Evolutionary conservation across 78 protist genomes (phyloP).

Genomic region (Thecamonas trahens): DNA sequence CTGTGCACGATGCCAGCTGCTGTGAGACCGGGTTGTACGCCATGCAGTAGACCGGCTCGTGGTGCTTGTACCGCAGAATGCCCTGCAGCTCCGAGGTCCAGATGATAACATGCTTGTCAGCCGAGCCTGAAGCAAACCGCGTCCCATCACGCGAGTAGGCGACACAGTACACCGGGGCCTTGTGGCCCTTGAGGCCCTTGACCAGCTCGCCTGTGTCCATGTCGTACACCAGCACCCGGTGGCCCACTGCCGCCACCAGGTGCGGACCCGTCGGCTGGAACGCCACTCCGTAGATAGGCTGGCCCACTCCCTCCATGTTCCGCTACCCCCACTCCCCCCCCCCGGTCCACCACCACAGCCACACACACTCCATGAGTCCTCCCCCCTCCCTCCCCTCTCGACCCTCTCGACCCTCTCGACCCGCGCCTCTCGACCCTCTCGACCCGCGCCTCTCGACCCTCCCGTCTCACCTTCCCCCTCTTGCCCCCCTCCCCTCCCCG

Average conservation of each 20-base stretch:
- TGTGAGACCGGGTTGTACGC: constrained; percentile 59
- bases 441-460: too few relatives aligned
- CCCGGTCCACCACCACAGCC: too few relatives aligned
- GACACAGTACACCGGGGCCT: constrained; percentile 51
- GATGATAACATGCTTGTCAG: constrained; percentile 57
- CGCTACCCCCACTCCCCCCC: too few relatives aligned
- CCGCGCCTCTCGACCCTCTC: too few relatives aligned
- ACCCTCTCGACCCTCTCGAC: too few relatives aligned
- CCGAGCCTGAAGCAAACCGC: constrained; percentile 66
- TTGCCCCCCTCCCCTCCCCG: too few relatives aligned
- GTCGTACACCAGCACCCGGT: constrained; percentile 34
- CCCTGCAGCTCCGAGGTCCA: constrained; percentile 61
- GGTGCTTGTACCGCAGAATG: constrained; percentile 35
- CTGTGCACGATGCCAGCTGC: constrained; percentile 52
- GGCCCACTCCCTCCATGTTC: too few relatives aligned
- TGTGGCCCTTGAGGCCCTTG: constrained; percentile 47
- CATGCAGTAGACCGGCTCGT: constrained; percentile 48
- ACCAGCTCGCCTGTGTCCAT: constrained; percentile 19
- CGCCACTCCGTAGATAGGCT: constrained; percentile 20
- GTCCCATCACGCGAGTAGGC: constrained; percentile 57
- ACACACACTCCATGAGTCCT: too few relatives aligned
- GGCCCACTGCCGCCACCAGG: constrained; percentile 29
- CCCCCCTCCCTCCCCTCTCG: too few relatives aligned
- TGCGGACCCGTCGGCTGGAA: constrained; percentile 44
- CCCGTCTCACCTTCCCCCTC: too few relatives aligned